Evolutionary conservation across 345 rosid species (phyloP), one percentile per base, ranked within the genome.

Genomic region (Firmiana major): DNA sequence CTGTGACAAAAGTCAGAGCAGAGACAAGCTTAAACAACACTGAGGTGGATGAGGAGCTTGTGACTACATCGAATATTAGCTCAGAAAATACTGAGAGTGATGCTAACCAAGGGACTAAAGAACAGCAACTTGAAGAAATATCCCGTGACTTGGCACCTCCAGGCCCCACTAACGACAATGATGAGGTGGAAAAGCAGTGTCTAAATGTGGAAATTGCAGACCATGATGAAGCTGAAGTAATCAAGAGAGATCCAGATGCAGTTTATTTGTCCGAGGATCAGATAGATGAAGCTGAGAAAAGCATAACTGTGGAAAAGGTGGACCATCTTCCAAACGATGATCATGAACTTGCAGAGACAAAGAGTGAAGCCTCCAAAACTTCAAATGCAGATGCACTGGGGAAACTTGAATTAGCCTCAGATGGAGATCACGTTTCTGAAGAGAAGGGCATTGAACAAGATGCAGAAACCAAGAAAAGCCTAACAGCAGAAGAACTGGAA

Each of bases 1-100:
- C 63, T 38, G 22, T 66, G 55, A 19, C 67, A 66, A 13, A 67
- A 43, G 72, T 22, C 22, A 43, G n/a, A 13, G 53, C 53, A 66
- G 80, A 79, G 21, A 75, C 64, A 26, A 40, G 75, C 64, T 70
- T 48, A 42, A 81, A 76, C 72, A 49, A 76, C 65, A 76, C 65
- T 69, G 79, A 42, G 53, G 49, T 19, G 48, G 78, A 80, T 45
- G 80, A 68, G 45, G 53, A 24, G 71, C 28, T 6, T 17, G 65
- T 12, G 38, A 67, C 78, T 36, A 42, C 51, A n/a, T 53, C 22
- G 5, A 19, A 53, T 53, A 19, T 16, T 49, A 49, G 54, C 54
- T 49, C 54, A 49, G 19, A 49, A 49, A 49, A 19, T 49, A 15
- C n/a, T 15, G 54, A 49, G 19, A 28, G 60, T 74, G 79, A 68